Base-by-base conservation (phyloP, 169 alveolate genomes). In the Plasmodium berghei region DNA sequence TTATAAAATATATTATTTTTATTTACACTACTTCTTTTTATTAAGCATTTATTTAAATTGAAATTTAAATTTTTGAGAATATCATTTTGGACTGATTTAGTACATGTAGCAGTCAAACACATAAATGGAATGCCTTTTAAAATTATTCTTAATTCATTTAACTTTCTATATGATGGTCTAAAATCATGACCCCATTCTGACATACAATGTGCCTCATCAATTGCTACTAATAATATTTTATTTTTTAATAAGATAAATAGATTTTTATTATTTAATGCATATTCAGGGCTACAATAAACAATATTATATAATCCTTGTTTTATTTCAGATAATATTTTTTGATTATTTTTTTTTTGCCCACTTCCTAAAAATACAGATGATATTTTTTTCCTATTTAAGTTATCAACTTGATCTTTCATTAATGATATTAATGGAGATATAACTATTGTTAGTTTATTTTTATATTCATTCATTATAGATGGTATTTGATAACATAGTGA, bases 171-270 rank as follows among this genome's bases (percentile, higher is more conserved):
- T 87, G 98, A 99, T 34, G 98, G 97, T 64, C 99, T 95, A 88
- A 99, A 99, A 88, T 99, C 99, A 91, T 98, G 97, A 1, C 99
- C 99, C 99, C 99, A 99, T 67, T 98, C 98, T 55, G 99, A 96
- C 24, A 98, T 99, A 94, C 99, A 99, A 93, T 99, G 99, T 1
- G 99, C 99, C 92, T 99, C 99, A 92, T 99, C 99, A n/a, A 99
- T 96, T 10, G 97, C 99, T 87, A 98, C 96, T 86, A 99, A 93
- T 28, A 93, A 86, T 8, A 99, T 96, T 56, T 94, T 75, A 52
- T 93, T 94, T 45, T 94, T 92, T 28, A 71, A 61, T 61, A 64
- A 10, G 1, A 24, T 0, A 71, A 71, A 88, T 18, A 62, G 18
- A 28, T 58, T 40, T 45, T 77, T 75, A 56, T 75, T 58, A 20